Evolutionary conservation across 225 moss, liverwort and hornwort species (phyloP), one percentile per base, ranked within the genome.

Genomic region (Lunularia cruciata): DNA sequence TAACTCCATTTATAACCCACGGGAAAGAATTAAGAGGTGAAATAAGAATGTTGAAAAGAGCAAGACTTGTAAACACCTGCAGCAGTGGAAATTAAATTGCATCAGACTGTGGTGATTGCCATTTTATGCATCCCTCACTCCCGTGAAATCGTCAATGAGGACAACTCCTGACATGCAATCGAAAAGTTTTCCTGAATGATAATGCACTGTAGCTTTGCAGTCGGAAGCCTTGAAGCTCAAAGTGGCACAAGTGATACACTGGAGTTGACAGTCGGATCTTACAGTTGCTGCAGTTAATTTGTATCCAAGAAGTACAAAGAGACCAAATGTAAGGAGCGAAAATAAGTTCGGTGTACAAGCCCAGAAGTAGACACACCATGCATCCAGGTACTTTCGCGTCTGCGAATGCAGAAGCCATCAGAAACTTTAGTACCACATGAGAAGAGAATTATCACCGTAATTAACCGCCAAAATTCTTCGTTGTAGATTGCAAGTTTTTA

Each of bases 281-380:
- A 95, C 95, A 74, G 89, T 96, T 71, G 95, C 83, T 70, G 95
- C 95, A 69, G 92, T 88, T 63, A 96, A 75, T 20, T 83, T 77
- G 63, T 90, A 77, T 31, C 95, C 95, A 39, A 86, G 86, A 51
- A 85, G 40, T 60, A 90, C 90, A 74, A 74, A 92, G 37, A 96
- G 82, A 37, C 89, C 95, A 79, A 96, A 90, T 4, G 95, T 96
- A 65, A 90, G 92, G 60, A 96, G 80, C 57, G 90, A 90, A 63
- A 96, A 92, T 61, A 90, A 81, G 57, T 87, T 86, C 11, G 92
- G 90, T 51, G 95, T 92, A 73, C 89, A 92, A 36, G 86, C 85
- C 92, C 95, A 96, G 61, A 96, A 90, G 69, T 92, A 96, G 37
- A 92, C 95, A 74, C 90, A 92, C 64, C 87, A 90, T 18, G 95